phyloP scores from a whole-genome alignment of 495 filamentous ascomycete species.

The Xylaria sp. region DNA sequence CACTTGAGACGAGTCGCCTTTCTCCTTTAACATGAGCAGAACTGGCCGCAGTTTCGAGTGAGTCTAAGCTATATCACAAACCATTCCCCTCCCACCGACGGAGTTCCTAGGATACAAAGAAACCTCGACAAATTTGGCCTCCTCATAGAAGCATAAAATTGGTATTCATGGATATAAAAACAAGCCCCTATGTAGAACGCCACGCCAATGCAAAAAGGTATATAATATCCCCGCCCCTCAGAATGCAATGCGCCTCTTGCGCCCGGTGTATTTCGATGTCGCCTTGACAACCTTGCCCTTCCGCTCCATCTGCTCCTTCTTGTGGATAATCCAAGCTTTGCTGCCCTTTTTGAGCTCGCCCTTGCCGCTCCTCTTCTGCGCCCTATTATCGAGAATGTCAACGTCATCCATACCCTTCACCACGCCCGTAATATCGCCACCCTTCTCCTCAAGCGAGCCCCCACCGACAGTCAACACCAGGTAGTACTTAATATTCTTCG shows the following conservation, averaged over 20 bases:
- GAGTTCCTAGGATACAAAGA: background rate
- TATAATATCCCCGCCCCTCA: constrained; percentile 36
- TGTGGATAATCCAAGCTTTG: constrained; percentile 88
- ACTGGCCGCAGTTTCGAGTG: background rate
- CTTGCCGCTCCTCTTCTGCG: constrained; percentile 58
- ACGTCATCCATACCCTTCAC: constrained; percentile 88
- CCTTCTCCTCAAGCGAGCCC: constrained; percentile 65
- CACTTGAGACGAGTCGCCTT: background rate
- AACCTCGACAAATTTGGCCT: background rate
- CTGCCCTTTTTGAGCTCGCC: constrained; percentile 74
- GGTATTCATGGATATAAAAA: constrained; percentile 9
- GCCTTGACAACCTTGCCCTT: constrained; percentile 95
- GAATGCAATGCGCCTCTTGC: constrained; percentile 72
- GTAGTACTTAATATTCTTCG: constrained; percentile 93
- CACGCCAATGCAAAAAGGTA: constrained; percentile 37
- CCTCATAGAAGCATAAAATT: background rate
- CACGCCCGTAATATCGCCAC: constrained; percentile 83
- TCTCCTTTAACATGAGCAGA: background rate
- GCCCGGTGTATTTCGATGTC: constrained; percentile 89
- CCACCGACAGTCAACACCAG: constrained; percentile 92
- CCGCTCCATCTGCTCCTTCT: constrained; percentile 93
- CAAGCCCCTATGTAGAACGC: constrained; percentile 25
- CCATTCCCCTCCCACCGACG: background rate
- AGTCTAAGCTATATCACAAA: background rate
- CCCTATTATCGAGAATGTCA: constrained; percentile 77